Base-by-base conservation (phyloP, 768 basidiomycete species). In the Leucocoprinus birnbaumii region DNA sequence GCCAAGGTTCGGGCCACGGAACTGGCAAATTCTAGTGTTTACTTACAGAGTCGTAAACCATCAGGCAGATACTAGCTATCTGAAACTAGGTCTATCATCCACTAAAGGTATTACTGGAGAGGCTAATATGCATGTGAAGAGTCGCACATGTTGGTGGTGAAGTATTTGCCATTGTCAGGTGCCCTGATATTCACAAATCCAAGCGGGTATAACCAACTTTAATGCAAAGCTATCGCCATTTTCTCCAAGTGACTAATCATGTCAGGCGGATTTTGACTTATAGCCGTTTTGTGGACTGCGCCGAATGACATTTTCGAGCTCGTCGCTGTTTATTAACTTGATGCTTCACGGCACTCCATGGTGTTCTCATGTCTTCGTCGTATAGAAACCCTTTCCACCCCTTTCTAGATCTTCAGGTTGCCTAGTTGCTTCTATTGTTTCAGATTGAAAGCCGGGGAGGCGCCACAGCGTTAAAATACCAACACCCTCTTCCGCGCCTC, bases 261-360 rank as follows among this genome's bases (percentile, higher is more conserved):
- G 42, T 53, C 18, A 35, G 42, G 43, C 51, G 50, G 50, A 51
- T 42, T 42, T 51, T 53, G 42, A 18, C 42, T 34, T 45, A 53
- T 35, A 35, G 37, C 51, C 51, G 51, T 31, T 51, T 40, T 40
- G 13, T 24, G n/a, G 31, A 18, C 37, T 27, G 50, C 22, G 37
- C 22, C 37, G 19, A 19, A 40, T 16, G 50, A 24, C 50, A 51
- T 26, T 21, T 18, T 25, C 11, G 31, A 31, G 31, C 31, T 40
- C 41, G n/a, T 43, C 22, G 50, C 42, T 51, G 50, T 8, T 8
- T n/a, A 25, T 42, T 25, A 22, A 4, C 26, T 38, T 51, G 26
- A 42, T 42, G 38, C 31, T 31, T 31, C 31, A 31, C 31, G 31
- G 31, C 31, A 31, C 5, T 31, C 31, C 51, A 25, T 53, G 51